Evolutionary conservation across 257 asterid species (phyloP), one percentile per base, ranked within the genome.

Genomic region (Primulina huaijiensis): DNA sequence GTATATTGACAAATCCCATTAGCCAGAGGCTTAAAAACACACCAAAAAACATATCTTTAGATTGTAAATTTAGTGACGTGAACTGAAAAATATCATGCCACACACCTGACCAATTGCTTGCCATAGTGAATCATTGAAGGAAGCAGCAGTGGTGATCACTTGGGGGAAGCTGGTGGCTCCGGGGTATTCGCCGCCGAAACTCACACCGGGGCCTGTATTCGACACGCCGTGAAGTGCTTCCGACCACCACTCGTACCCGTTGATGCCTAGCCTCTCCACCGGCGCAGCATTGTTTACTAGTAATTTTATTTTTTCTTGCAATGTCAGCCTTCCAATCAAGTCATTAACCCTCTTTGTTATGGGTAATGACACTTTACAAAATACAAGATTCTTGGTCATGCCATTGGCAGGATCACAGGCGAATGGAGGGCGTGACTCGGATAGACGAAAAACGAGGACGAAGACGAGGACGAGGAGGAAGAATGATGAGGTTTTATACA

Each of bases 181-280:
- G 7, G 79, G 79, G 7, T 62, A 64, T 37, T 19, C 60, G 25
- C 31, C 35, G 17, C 64, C 71, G 35, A 63, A 74, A 30, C 29
- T 56, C 29, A 19, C 4, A 12, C 25, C 27, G 2, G 67, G 55
- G 9, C 79, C 78, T 2, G 64, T 68, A 1, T 79, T 40, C 2
- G 82, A 78, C 10, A 78, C 76, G 6, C 77, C 82, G 17, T 78
- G 82, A n/a, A 79, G 60, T 1, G 80, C 83, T 70, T 79, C 83
- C 5, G 78, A 72, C 72, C 72, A 68, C 72, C 74, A 62, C 31
- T 59, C 74, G 29, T 69, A 69, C 37, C 58, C 40, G 17, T 64
- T 37, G 58, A 69, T 60, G 12, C 74, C 74, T 1, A 69, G 74
- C 74, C 74, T 35, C 10, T 56, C 11, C 6, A 69, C 27, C 16